A percentile compares a stretch with the other conserved stretches of the same genome.
phyloP scores from a whole-genome alignment of 305 asterid species.

The Fraxinus albicans region DNA sequence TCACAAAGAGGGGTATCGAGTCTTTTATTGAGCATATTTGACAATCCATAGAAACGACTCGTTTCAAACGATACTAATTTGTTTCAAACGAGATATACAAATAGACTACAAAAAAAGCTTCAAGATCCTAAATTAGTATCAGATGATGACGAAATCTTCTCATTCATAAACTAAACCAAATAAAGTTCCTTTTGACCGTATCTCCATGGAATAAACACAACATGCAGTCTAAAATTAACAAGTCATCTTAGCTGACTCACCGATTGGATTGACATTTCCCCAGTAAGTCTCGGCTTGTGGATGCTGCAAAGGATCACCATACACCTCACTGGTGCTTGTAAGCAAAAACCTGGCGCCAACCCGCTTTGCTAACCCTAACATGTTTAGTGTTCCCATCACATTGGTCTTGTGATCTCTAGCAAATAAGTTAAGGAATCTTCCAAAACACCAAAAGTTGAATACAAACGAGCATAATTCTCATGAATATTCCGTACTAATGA shows the following conservation, averaged over 20 bases:
- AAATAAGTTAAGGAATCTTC: slow-evolving; percentile 42
- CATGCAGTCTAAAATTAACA: neutral
- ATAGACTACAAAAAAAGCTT: neutral
- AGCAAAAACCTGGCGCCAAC: slow-evolving; percentile 76
- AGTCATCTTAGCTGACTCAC: no score
- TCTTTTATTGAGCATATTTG: no score
- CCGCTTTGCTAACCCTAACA: slow-evolving; percentile 86
- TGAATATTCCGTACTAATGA: neutral
- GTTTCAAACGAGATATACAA: neutral
- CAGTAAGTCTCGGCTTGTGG: slow-evolving; percentile 83
- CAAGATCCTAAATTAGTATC: neutral
- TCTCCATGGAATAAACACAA: neutral
- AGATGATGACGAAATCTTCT: neutral
- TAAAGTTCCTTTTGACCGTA: neutral
- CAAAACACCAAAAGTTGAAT: neutral
- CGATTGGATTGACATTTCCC: slow-evolving; percentile 89
- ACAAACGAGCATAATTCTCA: neutral
- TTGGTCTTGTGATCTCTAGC: slow-evolving; percentile 74
- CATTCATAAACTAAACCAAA: neutral
- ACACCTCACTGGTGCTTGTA: slow-evolving; percentile 86
- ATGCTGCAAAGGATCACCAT: slow-evolving; percentile 89
- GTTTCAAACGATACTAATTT: no score
- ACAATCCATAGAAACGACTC: neutral
- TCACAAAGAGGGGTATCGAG: no score
- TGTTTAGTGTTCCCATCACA: slow-evolving; percentile 93